Evolutionary conservation across 2,329 filamentous ascomycete genomes (phyloP).

Genomic region (Calonectria hawksworthii): DNA sequence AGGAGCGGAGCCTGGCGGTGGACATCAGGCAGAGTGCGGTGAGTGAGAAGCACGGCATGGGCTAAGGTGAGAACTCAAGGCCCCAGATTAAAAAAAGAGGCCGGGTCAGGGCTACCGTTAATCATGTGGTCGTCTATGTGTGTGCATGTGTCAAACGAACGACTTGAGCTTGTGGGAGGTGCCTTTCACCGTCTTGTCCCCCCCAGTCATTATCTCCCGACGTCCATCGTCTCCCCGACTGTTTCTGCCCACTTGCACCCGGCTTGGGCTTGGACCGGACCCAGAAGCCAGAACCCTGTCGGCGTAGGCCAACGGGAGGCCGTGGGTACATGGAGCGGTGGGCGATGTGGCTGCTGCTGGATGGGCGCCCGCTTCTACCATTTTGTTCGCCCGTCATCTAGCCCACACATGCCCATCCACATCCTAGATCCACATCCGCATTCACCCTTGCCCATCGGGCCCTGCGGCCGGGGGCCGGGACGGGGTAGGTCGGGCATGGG

Average conservation of each 20-base stretch:
- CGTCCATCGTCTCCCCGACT: slow-evolving; percentile 1
- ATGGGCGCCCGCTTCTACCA: slow-evolving; percentile 32
- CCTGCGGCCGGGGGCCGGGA: slow-evolving; percentile 19
- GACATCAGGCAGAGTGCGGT: slow-evolving; percentile 17
- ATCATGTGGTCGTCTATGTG: slow-evolving; percentile 3
- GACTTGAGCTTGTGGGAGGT: neutral
- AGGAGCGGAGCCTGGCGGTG: slow-evolving; percentile 11
- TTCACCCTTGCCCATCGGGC: slow-evolving; percentile 4
- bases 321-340: slow-evolving; percentile 32
- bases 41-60: slow-evolving; percentile 3
- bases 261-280: slow-evolving; percentile 7
- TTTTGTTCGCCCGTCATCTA: slow-evolving; percentile 14
- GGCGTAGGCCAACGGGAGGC: slow-evolving; percentile 36
- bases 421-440: slow-evolving; percentile 15
- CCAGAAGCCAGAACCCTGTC: slow-evolving; percentile 3
- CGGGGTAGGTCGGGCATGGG: slow-evolving; percentile 15
- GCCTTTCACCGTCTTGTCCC: slow-evolving; percentile 26
- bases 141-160: slow-evolving; percentile 24
- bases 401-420: slow-evolving; percentile 13
- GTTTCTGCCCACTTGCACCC: slow-evolving; percentile 4
- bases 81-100: neutral
- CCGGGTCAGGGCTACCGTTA: slow-evolving; percentile 4
- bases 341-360: slow-evolving; percentile 48
- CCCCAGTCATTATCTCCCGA: slow-evolving; percentile 3
- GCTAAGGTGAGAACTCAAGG: neutral